Conservation (phyloP, 768 basidiomycete genomes). For the Leccinum sublutescens region DNA sequence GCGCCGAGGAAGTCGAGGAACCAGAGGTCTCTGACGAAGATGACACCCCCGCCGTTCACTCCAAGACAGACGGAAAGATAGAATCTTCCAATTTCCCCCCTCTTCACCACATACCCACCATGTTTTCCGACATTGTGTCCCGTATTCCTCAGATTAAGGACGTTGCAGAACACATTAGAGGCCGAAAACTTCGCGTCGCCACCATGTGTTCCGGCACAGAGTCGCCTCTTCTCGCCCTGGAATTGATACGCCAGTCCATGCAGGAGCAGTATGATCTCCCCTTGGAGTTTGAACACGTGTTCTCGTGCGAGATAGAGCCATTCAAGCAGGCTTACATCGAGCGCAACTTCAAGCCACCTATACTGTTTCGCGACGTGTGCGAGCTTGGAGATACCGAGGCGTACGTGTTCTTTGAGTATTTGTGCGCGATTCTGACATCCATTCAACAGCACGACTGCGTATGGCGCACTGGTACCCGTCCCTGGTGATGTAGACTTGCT, state of each 20-base stretch:
- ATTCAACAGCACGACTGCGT: slow-evolving; percentile 76
- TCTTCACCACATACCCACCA: slow-evolving; percentile 65
- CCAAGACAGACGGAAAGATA: slow-evolving; percentile 36
- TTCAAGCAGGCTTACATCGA: slow-evolving; percentile 99
- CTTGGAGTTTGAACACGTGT: slow-evolving; percentile 84
- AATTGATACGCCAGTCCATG: slow-evolving; percentile 77
- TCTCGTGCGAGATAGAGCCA: slow-evolving; percentile 96
- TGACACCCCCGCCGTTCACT: slow-evolving; percentile 33
- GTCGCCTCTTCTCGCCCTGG: slow-evolving; percentile 87
- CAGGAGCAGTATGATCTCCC: slow-evolving; percentile 60
- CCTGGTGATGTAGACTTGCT: slow-evolving; percentile 90
- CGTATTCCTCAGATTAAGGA: slow-evolving; percentile 63
- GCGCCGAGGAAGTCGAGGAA: slow-evolving; percentile 36
- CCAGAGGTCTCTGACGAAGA: slow-evolving; percentile 31
- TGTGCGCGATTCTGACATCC: neutral
- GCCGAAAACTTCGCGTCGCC: slow-evolving; percentile 86
- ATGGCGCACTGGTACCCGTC: slow-evolving; percentile 80
- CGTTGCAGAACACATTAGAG: slow-evolving; percentile 64
- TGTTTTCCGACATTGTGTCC: slow-evolving; percentile 73
- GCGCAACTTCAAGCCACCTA: slow-evolving; percentile 88
- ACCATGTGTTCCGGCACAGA: slow-evolving; percentile 99
- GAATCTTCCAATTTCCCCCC: slow-evolving; percentile 74
- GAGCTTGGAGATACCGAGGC: slow-evolving; percentile 79
- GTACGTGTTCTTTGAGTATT: slow-evolving; percentile 41
- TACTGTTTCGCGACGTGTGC: slow-evolving; percentile 92